These are phyloP conservation scores for Fusarium ramigenum DNA, from an alignment of 2,329 filamentous ascomycete genomes.

Conservation along the genomic window DNA sequence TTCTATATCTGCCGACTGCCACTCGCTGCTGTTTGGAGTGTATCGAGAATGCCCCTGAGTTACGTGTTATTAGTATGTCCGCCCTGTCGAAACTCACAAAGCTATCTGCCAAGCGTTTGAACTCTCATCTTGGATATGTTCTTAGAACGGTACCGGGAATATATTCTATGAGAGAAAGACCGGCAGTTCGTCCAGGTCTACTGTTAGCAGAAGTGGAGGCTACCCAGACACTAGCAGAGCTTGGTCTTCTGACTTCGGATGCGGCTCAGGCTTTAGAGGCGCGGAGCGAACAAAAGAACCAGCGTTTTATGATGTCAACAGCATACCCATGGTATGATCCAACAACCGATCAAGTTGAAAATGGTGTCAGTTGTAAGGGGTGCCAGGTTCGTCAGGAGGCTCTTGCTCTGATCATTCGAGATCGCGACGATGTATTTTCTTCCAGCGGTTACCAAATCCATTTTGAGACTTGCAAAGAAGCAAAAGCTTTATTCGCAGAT, in stretches of 20 bases:
- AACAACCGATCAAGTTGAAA: rapidly evolving
- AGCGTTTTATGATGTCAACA: neutral
- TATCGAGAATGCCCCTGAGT: neutral
- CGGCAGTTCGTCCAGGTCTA: neutral
- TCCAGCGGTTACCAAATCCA: neutral
- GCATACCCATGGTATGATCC: neutral
- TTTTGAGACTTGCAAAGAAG: neutral
- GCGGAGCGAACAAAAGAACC: neutral
- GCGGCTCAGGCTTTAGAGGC: rapidly evolving
- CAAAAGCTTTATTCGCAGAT: rapidly evolving
- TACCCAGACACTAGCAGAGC: neutral
- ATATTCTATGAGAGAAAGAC: neutral
- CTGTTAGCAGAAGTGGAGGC: neutral
- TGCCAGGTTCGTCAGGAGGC: neutral
- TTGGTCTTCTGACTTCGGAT: neutral
- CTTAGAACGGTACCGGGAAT: neutral
- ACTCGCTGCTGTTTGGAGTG: neutral
- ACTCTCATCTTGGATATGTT: rapidly evolving
- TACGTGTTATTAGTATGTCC: neutral
- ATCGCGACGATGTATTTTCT: neutral
- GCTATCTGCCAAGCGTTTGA: neutral
- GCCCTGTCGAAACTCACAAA: neutral
- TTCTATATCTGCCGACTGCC: neutral
- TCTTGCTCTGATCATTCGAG: rapidly evolving
- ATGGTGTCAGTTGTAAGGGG: neutral